Percentiles rank a stretch among this genome's conserved stretches.
Evolutionary conservation across 768 basidiomycete species (phyloP).

Genomic region (Bullera alba): DNA sequence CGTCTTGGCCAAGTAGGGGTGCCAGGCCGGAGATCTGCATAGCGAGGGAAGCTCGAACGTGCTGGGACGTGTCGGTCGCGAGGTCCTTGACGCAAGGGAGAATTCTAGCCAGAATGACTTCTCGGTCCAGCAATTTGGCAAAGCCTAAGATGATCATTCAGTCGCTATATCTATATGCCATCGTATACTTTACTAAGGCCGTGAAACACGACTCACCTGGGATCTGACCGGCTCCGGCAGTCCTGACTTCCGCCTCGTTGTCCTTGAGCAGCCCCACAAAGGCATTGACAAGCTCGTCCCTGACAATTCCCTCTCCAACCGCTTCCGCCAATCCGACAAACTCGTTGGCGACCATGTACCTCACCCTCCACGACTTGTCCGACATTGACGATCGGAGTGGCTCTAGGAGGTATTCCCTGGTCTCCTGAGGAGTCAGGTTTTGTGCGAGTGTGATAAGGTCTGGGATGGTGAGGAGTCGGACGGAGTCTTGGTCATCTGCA

Average conservation of each 20-base stretch:
- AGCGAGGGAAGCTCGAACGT: constrained; percentile 92
- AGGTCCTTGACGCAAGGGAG: constrained; percentile 92
- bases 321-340: constrained; percentile 89
- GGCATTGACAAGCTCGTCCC: constrained; percentile 87
- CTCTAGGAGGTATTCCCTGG: constrained; percentile 79
- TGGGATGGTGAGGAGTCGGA: constrained; percentile 88
- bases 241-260: constrained; percentile 96
- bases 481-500: constrained; percentile 95
- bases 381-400: constrained; percentile 80
- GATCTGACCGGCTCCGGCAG: constrained; percentile 90
- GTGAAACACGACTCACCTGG: constrained; percentile 59
- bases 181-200: neutral
- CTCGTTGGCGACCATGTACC: constrained; percentile 96
- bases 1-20: constrained; percentile 82
- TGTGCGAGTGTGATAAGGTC: constrained; percentile 88
- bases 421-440: constrained; percentile 75
- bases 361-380: constrained; percentile 97
- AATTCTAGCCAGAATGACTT: constrained; percentile 84
- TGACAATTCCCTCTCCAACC: constrained; percentile 78
- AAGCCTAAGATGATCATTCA: constrained; percentile 83
- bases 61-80: constrained; percentile 87
- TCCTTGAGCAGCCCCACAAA: constrained; percentile 93
- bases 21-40: constrained; percentile 94
- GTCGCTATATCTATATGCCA: no score
- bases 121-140: constrained; percentile 83